Percentiles rank a stretch among this genome's conserved stretches.
phyloP scores from a whole-genome alignment of 805 yeast genomes.

The Danielia oregonensis region DNA sequence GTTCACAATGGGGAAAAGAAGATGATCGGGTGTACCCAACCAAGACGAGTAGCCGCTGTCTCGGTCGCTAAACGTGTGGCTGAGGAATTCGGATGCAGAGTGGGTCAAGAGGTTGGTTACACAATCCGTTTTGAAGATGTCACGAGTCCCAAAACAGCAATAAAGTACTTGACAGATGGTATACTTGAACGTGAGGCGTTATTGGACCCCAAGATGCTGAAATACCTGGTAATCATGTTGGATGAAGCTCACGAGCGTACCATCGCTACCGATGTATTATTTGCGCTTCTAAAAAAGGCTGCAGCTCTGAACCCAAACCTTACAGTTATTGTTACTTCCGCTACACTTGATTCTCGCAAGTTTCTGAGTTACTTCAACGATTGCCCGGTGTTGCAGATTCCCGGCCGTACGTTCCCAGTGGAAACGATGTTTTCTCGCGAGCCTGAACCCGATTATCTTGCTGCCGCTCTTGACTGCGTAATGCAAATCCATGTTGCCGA shows the following conservation, averaged over 20 bases:
- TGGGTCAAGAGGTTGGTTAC: conserved; percentile 82
- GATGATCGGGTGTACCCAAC: conserved; percentile 69
- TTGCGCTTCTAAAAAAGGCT: conserved; percentile 79
- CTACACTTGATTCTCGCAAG: conserved; percentile 86
- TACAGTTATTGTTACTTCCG: conserved; percentile 82
- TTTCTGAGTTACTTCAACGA: conserved; percentile 72
- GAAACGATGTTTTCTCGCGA: conserved; percentile 74
- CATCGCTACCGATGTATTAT: conserved; percentile 85
- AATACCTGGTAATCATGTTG: conserved; percentile 82
- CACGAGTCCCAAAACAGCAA: conserved; percentile 51
- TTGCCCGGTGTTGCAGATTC: conserved; percentile 81
- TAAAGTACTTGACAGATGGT: conserved; percentile 97
- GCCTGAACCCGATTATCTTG: conserved; percentile 84
- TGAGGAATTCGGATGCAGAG: conserved; percentile 61
- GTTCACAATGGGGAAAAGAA: conserved; percentile 17
- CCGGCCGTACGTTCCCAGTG: conserved; percentile 91
- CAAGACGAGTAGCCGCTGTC: conserved; percentile 79
- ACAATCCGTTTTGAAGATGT: conserved; percentile 82
- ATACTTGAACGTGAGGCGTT: conserved; percentile 88
- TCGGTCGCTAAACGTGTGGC: conserved; percentile 84
- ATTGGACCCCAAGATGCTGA: conserved; percentile 69
- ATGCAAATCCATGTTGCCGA: conserved; percentile 83
- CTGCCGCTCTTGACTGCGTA: conserved; percentile 79
- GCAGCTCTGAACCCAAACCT: conserved; percentile 65
- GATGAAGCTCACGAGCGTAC: conserved; percentile 99